phyloP scores from a whole-genome alignment of 495 filamentous ascomycete species.

The Podospora didyma region DNA sequence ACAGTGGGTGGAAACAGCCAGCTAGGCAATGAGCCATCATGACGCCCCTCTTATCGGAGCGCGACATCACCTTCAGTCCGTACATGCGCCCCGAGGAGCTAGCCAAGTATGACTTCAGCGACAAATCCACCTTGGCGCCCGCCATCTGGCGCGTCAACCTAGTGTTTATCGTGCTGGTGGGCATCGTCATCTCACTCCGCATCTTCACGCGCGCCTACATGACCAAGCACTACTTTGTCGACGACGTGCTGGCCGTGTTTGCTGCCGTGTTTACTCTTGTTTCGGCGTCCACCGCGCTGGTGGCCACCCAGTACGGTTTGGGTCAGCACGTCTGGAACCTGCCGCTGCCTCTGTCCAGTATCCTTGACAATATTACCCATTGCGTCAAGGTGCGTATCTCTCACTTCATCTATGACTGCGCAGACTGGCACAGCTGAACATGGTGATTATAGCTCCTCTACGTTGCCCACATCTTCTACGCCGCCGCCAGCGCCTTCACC shows the following conservation, averaged over 20 bases:
- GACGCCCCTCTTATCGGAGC: not conserved
- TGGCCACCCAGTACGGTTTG: slow-evolving; percentile 20
- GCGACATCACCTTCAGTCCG: not conserved
- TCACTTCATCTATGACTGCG: not conserved
- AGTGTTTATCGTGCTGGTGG: slow-evolving; percentile 16
- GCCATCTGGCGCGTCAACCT: slow-evolving; percentile 20
- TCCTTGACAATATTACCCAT: slow-evolving; percentile 9
- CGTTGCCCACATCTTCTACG: slow-evolving; percentile 24
- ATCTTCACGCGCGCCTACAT: slow-evolving; percentile 15
- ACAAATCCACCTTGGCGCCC: slow-evolving; percentile 11
- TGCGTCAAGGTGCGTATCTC: slow-evolving; percentile 13
- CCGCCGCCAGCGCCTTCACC: slow-evolving; percentile 22
- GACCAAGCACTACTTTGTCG: slow-evolving; percentile 15
- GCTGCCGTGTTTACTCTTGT: slow-evolving; percentile 22
- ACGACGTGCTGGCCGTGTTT: slow-evolving; percentile 23
- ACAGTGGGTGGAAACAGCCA: no score
- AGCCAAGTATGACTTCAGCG: slow-evolving; percentile 13
- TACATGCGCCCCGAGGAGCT: slow-evolving; percentile 1
- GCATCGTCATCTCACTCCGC: slow-evolving; percentile 12
- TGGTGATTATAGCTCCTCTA: slow-evolving; percentile 19
- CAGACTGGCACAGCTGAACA: not conserved
- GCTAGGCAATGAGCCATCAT: slow-evolving; percentile 3
- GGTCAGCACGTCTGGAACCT: slow-evolving; percentile 30
- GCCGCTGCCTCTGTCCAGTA: slow-evolving; percentile 6
- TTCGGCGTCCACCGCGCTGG: slow-evolving; percentile 14